Evolutionary conservation across 1,139 yeast species (phyloP), one percentile per base, ranked within the genome.

Genomic region (Candida sp.): DNA sequence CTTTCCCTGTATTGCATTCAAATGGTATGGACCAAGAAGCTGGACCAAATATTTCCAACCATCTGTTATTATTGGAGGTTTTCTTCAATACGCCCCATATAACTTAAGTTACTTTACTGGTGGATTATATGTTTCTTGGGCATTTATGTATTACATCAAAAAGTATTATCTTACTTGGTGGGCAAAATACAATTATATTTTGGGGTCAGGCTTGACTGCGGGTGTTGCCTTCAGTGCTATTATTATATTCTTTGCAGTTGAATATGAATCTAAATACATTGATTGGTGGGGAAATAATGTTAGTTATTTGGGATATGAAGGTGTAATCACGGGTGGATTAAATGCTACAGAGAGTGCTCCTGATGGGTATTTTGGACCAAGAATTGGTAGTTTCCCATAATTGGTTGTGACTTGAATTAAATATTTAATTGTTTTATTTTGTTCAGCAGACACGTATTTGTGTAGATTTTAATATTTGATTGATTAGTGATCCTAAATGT

Each of bases 221-320:
- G 85, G 85, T 36, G 68, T 78, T 36, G 84, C 83, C 0, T 71
- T 77, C 45, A 55, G 73, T 44, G 73, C 76, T 2, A 61, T 78
- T 36, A 66, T 81, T 41, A 75, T 81, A 39, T 81, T 79, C 64
- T 79, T 81, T 53, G 71, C 81, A 4, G 80, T 78, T 12, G 76
- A 74, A 52, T 76, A 68, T 50, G 68, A 71, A 39, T 65, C 57
- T 19, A 64, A 60, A 43, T 39, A 51, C 15, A 45, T 80, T 27
- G 51, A 50, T 47, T 81, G 87, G 86, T 81, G 86, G 86, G 86
- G 86, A 2, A 81, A 81, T 55, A 60, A 52, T 27, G 79, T 79
- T 21, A 44, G 64, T 4, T 62, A 55, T 43, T 51, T 44, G 1
- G 82, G 82, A 25, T 52, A 67, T 15, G 85, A 79, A 44, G 77